Base-by-base conservation (phyloP, 1,284 basidiomycete species). In the Ceratobasidium sp. region DNA sequence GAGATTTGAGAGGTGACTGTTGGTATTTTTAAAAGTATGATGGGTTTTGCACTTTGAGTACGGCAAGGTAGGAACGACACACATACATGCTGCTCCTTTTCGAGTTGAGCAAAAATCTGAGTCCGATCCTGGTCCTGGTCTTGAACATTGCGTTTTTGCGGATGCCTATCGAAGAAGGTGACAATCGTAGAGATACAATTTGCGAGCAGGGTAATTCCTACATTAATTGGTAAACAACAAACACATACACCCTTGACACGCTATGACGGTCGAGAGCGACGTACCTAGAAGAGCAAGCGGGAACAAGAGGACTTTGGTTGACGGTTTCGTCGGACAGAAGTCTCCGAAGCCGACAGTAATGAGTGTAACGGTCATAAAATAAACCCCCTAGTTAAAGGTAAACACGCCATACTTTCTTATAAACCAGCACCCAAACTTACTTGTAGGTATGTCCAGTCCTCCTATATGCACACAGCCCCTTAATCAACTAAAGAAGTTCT, bases 291-390 rank as follows among this genome's bases (percentile, higher is more conserved):
- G 55, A 1, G 74, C 73, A 38, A 77, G 75, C 21, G 77, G 78
- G 64, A 78, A 79, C 26, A 78, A 46, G 18, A 79, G 66, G 26
- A 79, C 74, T 41, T 75, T 76, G 28, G 72, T 75, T 11, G 75
- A 61, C 8, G 50, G 73, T 70, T 52, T 49, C 16, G 67, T 61
- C 2, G 72, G 73, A 28, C 52, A 28, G 47, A 76, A 73, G 46
- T 76, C 77, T n/a, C 77, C 77, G 54, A 73, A 73, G 28, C 77
- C 74, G 61, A 77, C 72, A 50, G 75, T 76, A 23, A 77, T 70
- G 47, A 78, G 66, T 11, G 75, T 71, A n/a, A 76, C 77, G 18
- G 75, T 69, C 8, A 72, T 75, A 43, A 78, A 78, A 59, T 78
- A 78, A 8, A 78, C 55, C 2, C 76, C 77, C 38, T 77, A 26